Conservation (phyloP, 345 rosid species). For the Durio zibethinus region DNA sequence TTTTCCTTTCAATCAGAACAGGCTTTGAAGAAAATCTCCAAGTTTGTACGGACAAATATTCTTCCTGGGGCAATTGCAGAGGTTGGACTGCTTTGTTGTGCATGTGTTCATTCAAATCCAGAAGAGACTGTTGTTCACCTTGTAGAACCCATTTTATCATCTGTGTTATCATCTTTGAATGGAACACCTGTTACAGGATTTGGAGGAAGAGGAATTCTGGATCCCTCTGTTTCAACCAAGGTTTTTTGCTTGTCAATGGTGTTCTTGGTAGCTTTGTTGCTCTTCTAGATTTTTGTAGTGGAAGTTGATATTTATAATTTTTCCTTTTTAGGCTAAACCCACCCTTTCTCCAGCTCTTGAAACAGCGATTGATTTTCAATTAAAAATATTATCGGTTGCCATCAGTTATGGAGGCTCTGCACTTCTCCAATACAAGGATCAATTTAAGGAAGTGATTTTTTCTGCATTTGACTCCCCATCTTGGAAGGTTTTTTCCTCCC, state of each 20-base stretch:
- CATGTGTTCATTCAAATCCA: slow-evolving; percentile 93
- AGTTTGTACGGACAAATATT: slow-evolving; percentile 85
- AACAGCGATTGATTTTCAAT: slow-evolving; percentile 86
- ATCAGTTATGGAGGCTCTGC: slow-evolving; percentile 86
- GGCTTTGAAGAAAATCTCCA: slow-evolving; percentile 95
- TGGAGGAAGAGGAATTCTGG: slow-evolving; percentile 69
- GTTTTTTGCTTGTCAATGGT: slow-evolving; percentile 35
- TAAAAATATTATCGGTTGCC: slow-evolving; percentile 82
- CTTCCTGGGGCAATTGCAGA: slow-evolving; percentile 99
- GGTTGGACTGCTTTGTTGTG: slow-evolving; percentile 98
- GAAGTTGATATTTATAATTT: slow-evolving; percentile 8
- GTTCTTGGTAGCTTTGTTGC: slow-evolving; percentile 20
- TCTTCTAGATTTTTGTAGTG: slow-evolving; percentile 19
- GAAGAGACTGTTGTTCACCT: slow-evolving; percentile 82
- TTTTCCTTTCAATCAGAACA: slow-evolving; percentile 31
- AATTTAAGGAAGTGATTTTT: slow-evolving; percentile 63
- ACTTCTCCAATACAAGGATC: slow-evolving; percentile 72
- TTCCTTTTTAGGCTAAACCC: slow-evolving; percentile 52
- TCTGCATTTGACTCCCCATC: slow-evolving; percentile 91
- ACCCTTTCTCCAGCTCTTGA: slow-evolving; percentile 94
- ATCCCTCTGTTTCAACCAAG: slow-evolving; percentile 55
- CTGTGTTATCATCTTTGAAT: slow-evolving; percentile 79
- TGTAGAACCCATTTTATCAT: slow-evolving; percentile 78
- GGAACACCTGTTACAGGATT: slow-evolving; percentile 86
- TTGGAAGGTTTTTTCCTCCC: slow-evolving; percentile 59